Evolutionary conservation across 75 land plant genomes (phyloP).

Genomic region (Pinus taeda): DNA sequence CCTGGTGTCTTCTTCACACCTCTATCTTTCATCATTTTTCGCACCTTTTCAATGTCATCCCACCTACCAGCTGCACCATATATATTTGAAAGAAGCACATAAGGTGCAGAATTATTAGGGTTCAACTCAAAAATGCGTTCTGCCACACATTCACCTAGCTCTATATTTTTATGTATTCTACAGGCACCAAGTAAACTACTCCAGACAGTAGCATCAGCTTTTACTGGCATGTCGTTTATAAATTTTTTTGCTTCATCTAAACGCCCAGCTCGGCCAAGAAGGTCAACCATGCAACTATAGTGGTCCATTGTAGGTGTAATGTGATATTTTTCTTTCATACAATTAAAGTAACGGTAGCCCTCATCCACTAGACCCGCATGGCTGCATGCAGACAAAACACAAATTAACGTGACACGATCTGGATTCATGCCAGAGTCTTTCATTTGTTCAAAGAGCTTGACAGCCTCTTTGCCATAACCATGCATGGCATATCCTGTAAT

Average conservation of each 20-base stretch:
- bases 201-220: conserved; percentile 8
- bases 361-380: neutral
- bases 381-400: neutral
- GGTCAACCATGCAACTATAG: conserved; percentile 9
- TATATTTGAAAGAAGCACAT: neutral
- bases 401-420: neutral
- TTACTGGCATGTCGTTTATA: neutral
- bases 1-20: conserved; percentile 15
- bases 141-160: neutral
- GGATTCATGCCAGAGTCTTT: neutral
- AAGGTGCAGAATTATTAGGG: neutral
- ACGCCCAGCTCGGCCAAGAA: conserved; percentile 6
- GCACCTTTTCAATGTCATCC: neutral
- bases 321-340: neutral
- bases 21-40: neutral
- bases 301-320: neutral
- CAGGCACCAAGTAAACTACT: conserved; percentile 3
- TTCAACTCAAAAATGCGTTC: neutral
- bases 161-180: neutral
- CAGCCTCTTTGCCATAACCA: neutral
- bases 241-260: conserved; percentile 9
- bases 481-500: neutral
- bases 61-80: neutral
- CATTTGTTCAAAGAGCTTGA: neutral
- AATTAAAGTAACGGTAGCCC: conserved; percentile 6